Conservation (phyloP, 805 yeast genomes). For the Hanseniaspora jakobsenii region DNA sequence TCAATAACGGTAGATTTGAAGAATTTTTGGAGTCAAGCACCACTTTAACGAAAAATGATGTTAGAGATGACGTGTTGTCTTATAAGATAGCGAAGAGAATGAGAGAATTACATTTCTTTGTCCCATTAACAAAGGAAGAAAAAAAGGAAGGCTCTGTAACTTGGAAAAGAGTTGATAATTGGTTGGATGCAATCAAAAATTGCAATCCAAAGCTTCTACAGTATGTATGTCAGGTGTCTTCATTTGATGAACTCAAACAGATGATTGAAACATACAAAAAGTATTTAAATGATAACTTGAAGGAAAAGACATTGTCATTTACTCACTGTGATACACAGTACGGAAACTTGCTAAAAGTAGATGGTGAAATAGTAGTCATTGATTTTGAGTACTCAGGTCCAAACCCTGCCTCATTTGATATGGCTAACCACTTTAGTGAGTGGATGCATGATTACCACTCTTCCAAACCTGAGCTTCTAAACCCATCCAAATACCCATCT, state of each 20-base stretch:
- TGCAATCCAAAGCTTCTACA: slow-evolving; percentile 25
- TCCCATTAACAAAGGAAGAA: slow-evolving; percentile 51
- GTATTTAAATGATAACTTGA: slow-evolving; percentile 42
- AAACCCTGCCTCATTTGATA: slow-evolving; percentile 76
- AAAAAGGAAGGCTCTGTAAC: slow-evolving; percentile 47
- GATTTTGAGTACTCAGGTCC: slow-evolving; percentile 95
- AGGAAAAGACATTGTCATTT: slow-evolving; percentile 50
- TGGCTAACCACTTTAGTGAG: slow-evolving; percentile 87
- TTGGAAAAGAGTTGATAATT: slow-evolving; percentile 59
- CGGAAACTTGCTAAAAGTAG: slow-evolving; percentile 73
- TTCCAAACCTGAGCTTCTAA: slow-evolving; percentile 35
- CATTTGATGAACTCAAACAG: slow-evolving; percentile 40
- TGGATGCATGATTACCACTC: slow-evolving; percentile 91
- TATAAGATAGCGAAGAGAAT: slow-evolving; percentile 87
- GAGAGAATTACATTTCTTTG: slow-evolving; percentile 83
- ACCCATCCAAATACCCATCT: slow-evolving; percentile 50
- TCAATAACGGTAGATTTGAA: slow-evolving; percentile 85
- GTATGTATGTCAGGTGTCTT: slow-evolving; percentile 32
- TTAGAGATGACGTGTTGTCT: slow-evolving; percentile 63
- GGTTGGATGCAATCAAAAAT: slow-evolving; percentile 44
- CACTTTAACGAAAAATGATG: slow-evolving; percentile 60
- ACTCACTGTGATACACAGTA: slow-evolving; percentile 97
- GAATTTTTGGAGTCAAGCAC: slow-evolving; percentile 77
- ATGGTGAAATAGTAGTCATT: slow-evolving; percentile 73
- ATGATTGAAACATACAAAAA: slow-evolving; percentile 41